Conservation (phyloP, 805 yeast species). For the Scheffersomyces ergatensis region DNA sequence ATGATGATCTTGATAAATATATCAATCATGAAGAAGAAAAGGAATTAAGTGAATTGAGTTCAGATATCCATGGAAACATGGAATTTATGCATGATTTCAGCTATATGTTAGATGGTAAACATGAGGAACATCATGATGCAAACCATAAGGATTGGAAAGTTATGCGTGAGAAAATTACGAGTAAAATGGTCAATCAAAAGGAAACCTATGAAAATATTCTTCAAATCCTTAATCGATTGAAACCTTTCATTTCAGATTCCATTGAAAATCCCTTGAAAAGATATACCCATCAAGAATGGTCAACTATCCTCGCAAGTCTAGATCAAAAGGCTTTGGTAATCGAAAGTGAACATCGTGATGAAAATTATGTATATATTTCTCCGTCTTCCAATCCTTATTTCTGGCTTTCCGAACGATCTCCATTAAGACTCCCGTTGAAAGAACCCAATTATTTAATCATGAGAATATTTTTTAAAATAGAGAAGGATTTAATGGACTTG, state of each 20-base stretch:
- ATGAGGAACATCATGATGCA: not conserved
- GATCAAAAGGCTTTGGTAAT: not conserved
- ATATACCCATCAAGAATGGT: conserved; percentile 57
- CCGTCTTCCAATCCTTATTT: conserved; percentile 19
- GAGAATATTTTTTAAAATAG: conserved; percentile 25
- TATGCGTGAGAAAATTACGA: conserved; percentile 1
- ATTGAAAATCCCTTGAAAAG: conserved; percentile 38
- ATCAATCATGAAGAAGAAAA: conserved; percentile 9
- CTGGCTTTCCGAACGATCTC: conserved; percentile 70
- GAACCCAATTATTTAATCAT: conserved; percentile 63
- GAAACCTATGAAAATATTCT: conserved; percentile 18
- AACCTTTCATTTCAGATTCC: conserved; percentile 29
- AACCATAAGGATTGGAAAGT: conserved; percentile 1
- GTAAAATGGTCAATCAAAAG: conserved; percentile 8
- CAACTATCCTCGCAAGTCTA: conserved; percentile 20
- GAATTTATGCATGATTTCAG: not conserved
- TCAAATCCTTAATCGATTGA: conserved; percentile 26
- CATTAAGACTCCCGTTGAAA: conserved; percentile 64
- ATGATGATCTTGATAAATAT: conserved; percentile 4
- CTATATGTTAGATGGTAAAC: not conserved
- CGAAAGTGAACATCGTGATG: not conserved
- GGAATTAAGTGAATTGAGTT: conserved; percentile 6
- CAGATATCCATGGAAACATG: not conserved
- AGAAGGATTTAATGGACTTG: conserved; percentile 15
- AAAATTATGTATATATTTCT: not conserved